Evolutionary conservation across 768 basidiomycete species (phyloP).

Genomic region (Tylopilus subfusipes): DNA sequence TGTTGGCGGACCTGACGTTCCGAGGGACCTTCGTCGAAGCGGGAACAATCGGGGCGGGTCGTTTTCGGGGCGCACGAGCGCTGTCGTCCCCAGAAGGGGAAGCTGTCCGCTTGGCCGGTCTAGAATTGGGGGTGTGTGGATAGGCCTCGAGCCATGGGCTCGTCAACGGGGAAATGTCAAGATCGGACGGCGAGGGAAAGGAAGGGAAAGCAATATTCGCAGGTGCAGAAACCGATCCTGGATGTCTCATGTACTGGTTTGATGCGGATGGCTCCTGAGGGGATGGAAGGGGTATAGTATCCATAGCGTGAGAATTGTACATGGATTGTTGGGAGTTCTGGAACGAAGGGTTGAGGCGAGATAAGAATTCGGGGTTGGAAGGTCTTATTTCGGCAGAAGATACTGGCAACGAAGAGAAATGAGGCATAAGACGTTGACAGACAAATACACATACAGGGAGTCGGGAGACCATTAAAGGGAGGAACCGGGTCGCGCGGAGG

Average conservation of each 20-base stretch:
- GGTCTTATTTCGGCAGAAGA: conserved; percentile 66
- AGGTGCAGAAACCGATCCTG: conserved; percentile 60
- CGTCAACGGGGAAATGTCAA: conserved; percentile 76
- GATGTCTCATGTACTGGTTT: conserved; percentile 32
- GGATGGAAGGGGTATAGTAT: conserved; percentile 26
- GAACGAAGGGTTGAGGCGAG: conserved; percentile 57
- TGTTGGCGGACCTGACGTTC: conserved; percentile 48
- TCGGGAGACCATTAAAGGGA: conserved; percentile 55
- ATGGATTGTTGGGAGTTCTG: conserved; percentile 27
- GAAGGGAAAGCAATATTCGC: conserved; percentile 70
- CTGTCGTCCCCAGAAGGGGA: conserved; percentile 57
- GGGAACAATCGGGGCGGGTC: conserved; percentile 41
- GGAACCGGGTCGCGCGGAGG: conserved; percentile 33
- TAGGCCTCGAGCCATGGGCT: conserved; percentile 77
- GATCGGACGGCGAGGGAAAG: conserved; percentile 46
- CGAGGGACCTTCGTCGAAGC: conserved; percentile 25
- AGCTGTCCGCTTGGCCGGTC: conserved; percentile 47
- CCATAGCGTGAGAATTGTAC: conserved; percentile 25
- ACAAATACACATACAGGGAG: conserved; percentile 51
- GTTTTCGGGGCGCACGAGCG: conserved; percentile 47
- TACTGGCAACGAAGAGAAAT: conserved; percentile 36
- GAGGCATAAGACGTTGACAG: conserved; percentile 9
- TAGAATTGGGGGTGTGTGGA: conserved; percentile 32
- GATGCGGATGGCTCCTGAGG: conserved; percentile 30
- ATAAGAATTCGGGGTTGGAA: conserved; percentile 54